Evolutionary conservation across 805 yeast genomes (phyloP).

Genomic region (Yamadazyma kitorensis): DNA sequence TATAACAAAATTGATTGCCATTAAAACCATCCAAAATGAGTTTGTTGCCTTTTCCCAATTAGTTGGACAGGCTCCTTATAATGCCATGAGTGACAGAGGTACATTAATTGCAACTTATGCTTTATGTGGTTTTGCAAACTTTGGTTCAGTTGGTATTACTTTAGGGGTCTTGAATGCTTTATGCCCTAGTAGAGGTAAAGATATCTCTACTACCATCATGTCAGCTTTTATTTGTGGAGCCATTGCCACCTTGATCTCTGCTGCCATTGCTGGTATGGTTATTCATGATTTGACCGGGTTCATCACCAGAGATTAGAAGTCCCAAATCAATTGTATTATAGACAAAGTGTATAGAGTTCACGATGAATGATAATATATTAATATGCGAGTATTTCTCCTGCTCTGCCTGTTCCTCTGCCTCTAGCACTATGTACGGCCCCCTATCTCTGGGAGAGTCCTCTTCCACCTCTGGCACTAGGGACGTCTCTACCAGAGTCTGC

Average conservation of each 20-base stretch:
- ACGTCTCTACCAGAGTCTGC: too few relatives aligned
- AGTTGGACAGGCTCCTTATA: slow-evolving; percentile 41
- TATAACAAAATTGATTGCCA: slow-evolving; percentile 52
- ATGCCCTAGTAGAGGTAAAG: slow-evolving; percentile 48
- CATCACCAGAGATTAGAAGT: slow-evolving; percentile 6
- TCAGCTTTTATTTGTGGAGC: slow-evolving; percentile 53
- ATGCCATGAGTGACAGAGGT: slow-evolving; percentile 47
- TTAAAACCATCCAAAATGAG: slow-evolving; percentile 61
- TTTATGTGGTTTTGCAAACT: slow-evolving; percentile 60
- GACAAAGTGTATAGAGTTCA: too few relatives aligned
- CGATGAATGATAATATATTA: too few relatives aligned
- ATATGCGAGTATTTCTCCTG: too few relatives aligned
- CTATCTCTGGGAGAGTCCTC: too few relatives aligned
- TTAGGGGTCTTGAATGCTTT: slow-evolving; percentile 57
- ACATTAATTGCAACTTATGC: slow-evolving; percentile 58
- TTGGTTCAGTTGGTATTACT: slow-evolving; percentile 61
- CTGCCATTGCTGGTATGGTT: slow-evolving; percentile 63
- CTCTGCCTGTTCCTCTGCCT: too few relatives aligned
- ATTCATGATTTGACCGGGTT: slow-evolving; percentile 44
- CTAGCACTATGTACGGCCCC: too few relatives aligned
- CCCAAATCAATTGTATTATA: too few relatives aligned
- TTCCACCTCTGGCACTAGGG: too few relatives aligned
- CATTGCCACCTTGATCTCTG: slow-evolving; percentile 52
- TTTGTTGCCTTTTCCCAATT: slow-evolving; percentile 51
- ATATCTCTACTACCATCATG: slow-evolving; percentile 44